These are phyloP conservation scores for Chlorella sorokiniana DNA, from an alignment of 139 green algal genomes.

Conservation along the genomic window DNA sequence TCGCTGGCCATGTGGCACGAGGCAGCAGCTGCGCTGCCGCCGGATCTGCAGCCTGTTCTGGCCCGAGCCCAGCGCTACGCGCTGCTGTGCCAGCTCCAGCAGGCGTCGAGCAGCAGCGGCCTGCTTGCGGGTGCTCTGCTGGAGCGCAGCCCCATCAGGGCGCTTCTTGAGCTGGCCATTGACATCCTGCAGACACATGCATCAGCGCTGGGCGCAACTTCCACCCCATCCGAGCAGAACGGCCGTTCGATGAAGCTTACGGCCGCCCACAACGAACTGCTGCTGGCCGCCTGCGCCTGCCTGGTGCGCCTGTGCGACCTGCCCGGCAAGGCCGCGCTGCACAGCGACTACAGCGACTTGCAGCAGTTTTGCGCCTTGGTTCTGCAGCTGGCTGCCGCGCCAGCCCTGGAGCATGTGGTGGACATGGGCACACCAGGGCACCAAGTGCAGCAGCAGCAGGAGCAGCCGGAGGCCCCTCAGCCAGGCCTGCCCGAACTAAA, in stretches of 20 bases:
- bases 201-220: neutral
- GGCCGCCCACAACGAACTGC: neutral
- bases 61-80: slow-evolving; percentile 8
- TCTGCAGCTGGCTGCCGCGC: neutral
- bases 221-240: neutral
- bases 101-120: neutral
- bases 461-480: neutral
- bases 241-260: neutral
- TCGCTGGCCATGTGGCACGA: slow-evolving; percentile 12
- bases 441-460: neutral
- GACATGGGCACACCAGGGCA: neutral
- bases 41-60: neutral
- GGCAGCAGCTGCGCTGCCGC: neutral
- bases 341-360: neutral
- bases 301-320: neutral
- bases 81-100: neutral
- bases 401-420: neutral
- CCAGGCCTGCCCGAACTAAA: neutral
- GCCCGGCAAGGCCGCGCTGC: neutral
- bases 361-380: slow-evolving; percentile 8
- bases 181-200: slow-evolving; percentile 28
- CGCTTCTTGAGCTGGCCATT: neutral
- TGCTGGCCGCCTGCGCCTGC: neutral
- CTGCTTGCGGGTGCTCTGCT: neutral
- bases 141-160: slow-evolving; percentile 6